A percentile compares a stretch with the other conserved stretches of the same genome.
Evolutionary conservation across 2,329 filamentous ascomycete genomes (phyloP).

Genomic region (Ceratocystiopsis sp.): DNA sequence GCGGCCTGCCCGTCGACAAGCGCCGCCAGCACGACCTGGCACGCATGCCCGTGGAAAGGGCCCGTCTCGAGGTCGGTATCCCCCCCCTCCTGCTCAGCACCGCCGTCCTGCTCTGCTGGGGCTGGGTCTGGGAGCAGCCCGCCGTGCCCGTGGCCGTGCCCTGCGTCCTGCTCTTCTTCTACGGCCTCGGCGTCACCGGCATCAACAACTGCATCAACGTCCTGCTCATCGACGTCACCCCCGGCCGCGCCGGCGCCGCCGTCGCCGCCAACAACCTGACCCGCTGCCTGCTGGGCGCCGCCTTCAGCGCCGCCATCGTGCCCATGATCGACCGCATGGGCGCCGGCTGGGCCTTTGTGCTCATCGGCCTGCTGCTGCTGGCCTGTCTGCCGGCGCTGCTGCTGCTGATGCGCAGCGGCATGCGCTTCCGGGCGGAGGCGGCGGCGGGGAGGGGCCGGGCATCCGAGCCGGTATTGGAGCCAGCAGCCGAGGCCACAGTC

Average conservation of each 20-base stretch:
- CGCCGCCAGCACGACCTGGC: conserved; percentile 31
- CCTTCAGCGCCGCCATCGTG: conserved; percentile 31
- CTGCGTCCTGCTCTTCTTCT: conserved; percentile 27
- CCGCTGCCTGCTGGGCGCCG: conserved; percentile 37
- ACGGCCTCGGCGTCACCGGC: conserved; percentile 32
- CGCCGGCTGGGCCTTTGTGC: conserved; percentile 32
- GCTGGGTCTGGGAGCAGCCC: conserved; percentile 31
- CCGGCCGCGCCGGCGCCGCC: conserved; percentile 31
- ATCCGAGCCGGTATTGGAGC: too few relatives aligned
- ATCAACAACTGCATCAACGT: conserved; percentile 35
- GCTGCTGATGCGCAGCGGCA: conserved; percentile 24
- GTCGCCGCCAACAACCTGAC: conserved; percentile 40
- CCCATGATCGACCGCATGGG: conserved; percentile 34
- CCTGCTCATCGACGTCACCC: conserved; percentile 39
- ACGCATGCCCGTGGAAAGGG: conserved; percentile 32
- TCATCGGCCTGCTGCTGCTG: conserved; percentile 27
- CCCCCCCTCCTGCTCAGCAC: conserved; percentile 33
- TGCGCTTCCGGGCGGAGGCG: conserved; percentile 24
- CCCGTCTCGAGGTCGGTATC: conserved; percentile 28
- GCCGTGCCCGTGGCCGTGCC: conserved; percentile 26
- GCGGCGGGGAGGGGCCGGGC: too few relatives aligned
- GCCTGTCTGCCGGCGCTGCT: conserved; percentile 22
- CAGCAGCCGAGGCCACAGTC: too few relatives aligned
- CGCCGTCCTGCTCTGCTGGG: conserved; percentile 28
- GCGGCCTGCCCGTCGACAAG: conserved; percentile 34